Evolutionary conservation across 2,329 filamentous ascomycete genomes (phyloP), one percentile per base, ranked within the genome.

Genomic region (Rutstroemia sp.): DNA sequence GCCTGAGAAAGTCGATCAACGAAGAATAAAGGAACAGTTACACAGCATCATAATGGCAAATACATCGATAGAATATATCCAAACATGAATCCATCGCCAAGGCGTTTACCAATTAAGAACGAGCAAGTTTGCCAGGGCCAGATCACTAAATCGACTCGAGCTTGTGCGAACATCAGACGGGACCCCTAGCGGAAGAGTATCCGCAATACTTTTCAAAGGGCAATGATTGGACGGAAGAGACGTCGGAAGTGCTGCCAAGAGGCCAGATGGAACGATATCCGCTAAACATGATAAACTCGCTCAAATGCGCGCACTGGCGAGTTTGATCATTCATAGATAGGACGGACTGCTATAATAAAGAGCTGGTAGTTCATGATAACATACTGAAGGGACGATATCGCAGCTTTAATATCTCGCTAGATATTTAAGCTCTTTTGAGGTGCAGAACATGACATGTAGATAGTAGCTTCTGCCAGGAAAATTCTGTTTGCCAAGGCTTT

Each of bases 221-320:
- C 19, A 4, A 12, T 10, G 39, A 42, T 8, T 42, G 30, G n/a
- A 3, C 10, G 19, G 34, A 21, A 8, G 27, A 23, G 45, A 49
- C 17, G 17, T 21, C 16, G 19, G 34, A 49, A n/a, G 38, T 38
- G n/a, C 10, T 25, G 53, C 53, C 53, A 55, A 55, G 53, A 44
- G n/a, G 30, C 19, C 2, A 23, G 34, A 50, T 12, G 16, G 44
- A 45, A 48, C 51, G 34, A 30, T 27, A 14, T 23, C 21, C 25
- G 19, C 14, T 55, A 50, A 23, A 19, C 5, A 19, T 50, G 25
- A 50, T 19, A 55, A 55, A 55, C 46, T 55, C 53, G 53, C 53
- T 48, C 53, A 55, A 50, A 55, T 37, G 25, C 10, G 47, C 53
- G 46, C 53, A 55, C 9, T 42, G 17, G 39, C 39, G 14, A 34